phyloP scores from a whole-genome alignment of 768 basidiomycete species.

The Floccularia luteovirens region DNA sequence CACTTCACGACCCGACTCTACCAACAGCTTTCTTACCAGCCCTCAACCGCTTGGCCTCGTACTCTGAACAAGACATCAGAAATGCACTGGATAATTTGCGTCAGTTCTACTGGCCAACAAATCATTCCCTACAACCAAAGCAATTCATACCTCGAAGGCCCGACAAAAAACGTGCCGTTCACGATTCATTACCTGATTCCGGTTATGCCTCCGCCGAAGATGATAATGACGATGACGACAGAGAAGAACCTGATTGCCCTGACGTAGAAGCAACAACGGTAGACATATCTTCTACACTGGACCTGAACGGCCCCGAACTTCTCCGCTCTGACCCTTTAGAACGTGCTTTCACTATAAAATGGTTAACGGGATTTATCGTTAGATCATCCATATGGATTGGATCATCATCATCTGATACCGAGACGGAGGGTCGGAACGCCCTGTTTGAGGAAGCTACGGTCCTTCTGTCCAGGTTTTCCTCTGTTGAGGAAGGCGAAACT shows the following conservation, averaged over 20 bases:
- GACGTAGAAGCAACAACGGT: constrained; percentile 6
- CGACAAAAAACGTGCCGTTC: constrained; percentile 20
- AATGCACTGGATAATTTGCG: constrained; percentile 36
- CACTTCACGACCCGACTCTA: too few species aligned
- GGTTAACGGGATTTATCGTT: constrained; percentile 66
- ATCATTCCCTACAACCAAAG: constrained; percentile 16
- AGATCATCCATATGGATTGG: constrained; percentile 48
- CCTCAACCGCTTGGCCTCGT: too few species aligned
- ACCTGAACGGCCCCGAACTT: constrained; percentile 24
- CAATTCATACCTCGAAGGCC: constrained; percentile 19
- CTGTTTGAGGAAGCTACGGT: constrained; percentile 52
- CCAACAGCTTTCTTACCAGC: too few species aligned
- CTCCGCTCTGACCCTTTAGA: constrained; percentile 62
- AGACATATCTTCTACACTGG: constrained; percentile 7
- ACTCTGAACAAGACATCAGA: too few species aligned
- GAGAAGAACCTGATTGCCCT: too few species aligned
- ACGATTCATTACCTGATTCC: constrained; percentile 53
- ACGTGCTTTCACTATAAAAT: constrained; percentile 58
- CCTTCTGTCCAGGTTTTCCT: constrained; percentile 46
- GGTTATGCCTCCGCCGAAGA: constrained; percentile 75
- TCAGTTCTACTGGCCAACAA: constrained; percentile 42
- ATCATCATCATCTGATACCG: constrained; percentile 17
- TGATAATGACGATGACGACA: constrained; percentile 35
- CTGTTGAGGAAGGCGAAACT: constrained; percentile 29
- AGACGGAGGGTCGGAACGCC: constrained; percentile 28